A percentile compares a stretch with the other conserved stretches of the same genome.
Evolutionary conservation across 768 basidiomycete genomes (phyloP).

Genomic region (Mycena chlorophos): DNA sequence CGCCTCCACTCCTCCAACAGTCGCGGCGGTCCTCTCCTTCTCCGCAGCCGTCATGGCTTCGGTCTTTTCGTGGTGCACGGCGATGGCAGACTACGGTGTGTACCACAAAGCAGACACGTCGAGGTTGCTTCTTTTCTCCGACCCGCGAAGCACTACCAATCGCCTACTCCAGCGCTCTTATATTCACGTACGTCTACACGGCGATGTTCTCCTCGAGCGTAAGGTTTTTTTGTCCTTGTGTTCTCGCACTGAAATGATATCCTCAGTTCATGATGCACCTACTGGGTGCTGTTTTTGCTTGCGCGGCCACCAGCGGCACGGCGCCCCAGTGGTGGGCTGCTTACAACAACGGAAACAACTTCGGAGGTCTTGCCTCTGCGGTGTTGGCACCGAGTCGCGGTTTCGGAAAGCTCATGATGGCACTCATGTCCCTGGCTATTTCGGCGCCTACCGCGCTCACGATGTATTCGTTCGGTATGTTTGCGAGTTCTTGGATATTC

Average conservation of each 20-base stretch:
- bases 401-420: conserved; percentile 72
- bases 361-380: conserved; percentile 65
- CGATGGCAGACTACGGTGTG: conserved; percentile 58
- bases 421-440: conserved; percentile 73
- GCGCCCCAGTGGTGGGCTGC: conserved; percentile 58
- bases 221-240: conserved; percentile 22
- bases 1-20: conserved; percentile 35
- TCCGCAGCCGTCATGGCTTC: conserved; percentile 56
- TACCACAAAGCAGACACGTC: conserved; percentile 50
- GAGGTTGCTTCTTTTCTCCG: conserved; percentile 6
- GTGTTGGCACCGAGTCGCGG: conserved; percentile 59
- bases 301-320: conserved; percentile 44
- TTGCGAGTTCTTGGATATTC: not conserved
- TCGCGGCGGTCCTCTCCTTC: conserved; percentile 45
- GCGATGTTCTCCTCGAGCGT: conserved; percentile 66
- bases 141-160: not conserved
- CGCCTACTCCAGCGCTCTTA: conserved; percentile 40
- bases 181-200: conserved; percentile 65
- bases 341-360: conserved; percentile 51
- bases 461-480: conserved; percentile 64
- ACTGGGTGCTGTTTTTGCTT: conserved; percentile 68
- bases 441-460: conserved; percentile 74
- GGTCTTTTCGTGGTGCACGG: conserved; percentile 44
- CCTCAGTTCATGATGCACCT: conserved; percentile 39
- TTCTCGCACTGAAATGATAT: not conserved